Evolutionary conservation across 2,329 filamentous ascomycete species (phyloP).

Genomic region (Colletotrichum orbiculare): DNA sequence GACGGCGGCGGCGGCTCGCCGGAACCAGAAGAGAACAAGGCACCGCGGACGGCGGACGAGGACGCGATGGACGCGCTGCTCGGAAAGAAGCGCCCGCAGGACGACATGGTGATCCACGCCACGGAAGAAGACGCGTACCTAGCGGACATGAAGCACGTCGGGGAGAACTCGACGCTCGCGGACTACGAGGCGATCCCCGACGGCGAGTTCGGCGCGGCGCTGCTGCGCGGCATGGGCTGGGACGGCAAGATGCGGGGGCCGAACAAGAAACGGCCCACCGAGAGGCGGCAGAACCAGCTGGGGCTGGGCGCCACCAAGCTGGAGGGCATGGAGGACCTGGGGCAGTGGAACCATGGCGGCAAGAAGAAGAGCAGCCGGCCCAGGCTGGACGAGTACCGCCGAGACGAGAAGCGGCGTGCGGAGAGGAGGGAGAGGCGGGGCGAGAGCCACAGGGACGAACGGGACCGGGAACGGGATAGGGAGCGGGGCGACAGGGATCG

Average conservation of each 20-base stretch:
- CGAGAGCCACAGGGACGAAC: conserved; percentile 53
- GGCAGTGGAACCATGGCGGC: conserved; percentile 80
- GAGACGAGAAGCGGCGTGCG: conserved; percentile 48
- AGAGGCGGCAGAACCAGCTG: conserved; percentile 81
- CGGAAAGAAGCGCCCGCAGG: conserved; percentile 58
- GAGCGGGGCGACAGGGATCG: conserved; percentile 42
- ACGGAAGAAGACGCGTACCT: conserved; percentile 77
- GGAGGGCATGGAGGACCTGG: conserved; percentile 77
- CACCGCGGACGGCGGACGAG: conserved; percentile 46
- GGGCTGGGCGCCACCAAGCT: conserved; percentile 91
- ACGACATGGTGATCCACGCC: conserved; percentile 63
- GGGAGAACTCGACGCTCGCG: conserved; percentile 79
- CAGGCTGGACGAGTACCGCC: conserved; percentile 61
- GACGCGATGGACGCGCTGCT: conserved; percentile 76
- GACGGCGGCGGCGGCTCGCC: conserved; percentile 16
- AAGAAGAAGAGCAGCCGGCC: conserved; percentile 56
- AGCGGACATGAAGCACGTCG: conserved; percentile 76
- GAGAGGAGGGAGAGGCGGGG: conserved; percentile 46
- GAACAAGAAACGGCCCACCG: conserved; percentile 70
- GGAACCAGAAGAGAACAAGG: conserved; percentile 7
- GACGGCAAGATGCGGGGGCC: conserved; percentile 72
- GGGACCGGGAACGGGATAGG: conserved; percentile 50
- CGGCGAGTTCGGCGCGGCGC: conserved; percentile 91
- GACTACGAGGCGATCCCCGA: conserved; percentile 92
- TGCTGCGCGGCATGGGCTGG: conserved; percentile 96